Evolutionary conservation across 106 monocot genomes (phyloP), one percentile per base, ranked within the genome.

Genomic region (Xerophyta viscosa): DNA sequence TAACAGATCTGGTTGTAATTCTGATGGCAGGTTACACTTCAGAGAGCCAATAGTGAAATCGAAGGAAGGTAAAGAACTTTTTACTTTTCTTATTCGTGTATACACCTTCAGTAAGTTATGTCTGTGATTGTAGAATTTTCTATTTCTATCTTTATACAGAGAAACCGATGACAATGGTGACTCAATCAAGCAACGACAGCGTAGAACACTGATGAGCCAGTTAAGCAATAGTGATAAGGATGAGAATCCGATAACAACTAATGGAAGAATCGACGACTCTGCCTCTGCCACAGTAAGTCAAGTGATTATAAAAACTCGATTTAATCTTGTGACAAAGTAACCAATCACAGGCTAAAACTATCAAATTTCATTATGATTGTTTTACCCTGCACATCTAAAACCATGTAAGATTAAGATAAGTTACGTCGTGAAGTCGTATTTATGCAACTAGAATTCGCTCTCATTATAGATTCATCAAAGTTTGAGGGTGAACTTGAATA

Each of bases 11-110:
- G 51, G n/a, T 52, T 1, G 23, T 42, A 24, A 37, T 60, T 17
- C 20, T 21, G 41, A 41, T 82, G 64, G 50, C 81, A 98, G 98
- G 67, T 98, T 20, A 98, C 86, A 26, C 54, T 98, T 12, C 86
- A 90, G 42, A 72, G 89, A 75, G 56, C 83, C 49, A 72, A 68
- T 47, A 79, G 71, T 61, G 81, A 67, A 54, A 75, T 27, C 28
- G 77, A 77, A 12, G 72, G 54, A 58, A 94, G 94, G 94, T 94
- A 77, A 52, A n/a, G 15, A 18, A 27, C 27, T 52, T 46, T 46
- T 17, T 46, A 20, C 17, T 46, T 46, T 46, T 46, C 2, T 46
- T 1, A 20, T 46, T 46, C 1, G 10, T 33, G 10, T 33, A 6
- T 33, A 6, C 33, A 33, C 7, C 33, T 33, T 33, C 5, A 6